These are phyloP conservation scores for Penicillium capsulatum DNA, from an alignment of 2,329 filamentous ascomycete genomes.

Conservation along the genomic window DNA sequence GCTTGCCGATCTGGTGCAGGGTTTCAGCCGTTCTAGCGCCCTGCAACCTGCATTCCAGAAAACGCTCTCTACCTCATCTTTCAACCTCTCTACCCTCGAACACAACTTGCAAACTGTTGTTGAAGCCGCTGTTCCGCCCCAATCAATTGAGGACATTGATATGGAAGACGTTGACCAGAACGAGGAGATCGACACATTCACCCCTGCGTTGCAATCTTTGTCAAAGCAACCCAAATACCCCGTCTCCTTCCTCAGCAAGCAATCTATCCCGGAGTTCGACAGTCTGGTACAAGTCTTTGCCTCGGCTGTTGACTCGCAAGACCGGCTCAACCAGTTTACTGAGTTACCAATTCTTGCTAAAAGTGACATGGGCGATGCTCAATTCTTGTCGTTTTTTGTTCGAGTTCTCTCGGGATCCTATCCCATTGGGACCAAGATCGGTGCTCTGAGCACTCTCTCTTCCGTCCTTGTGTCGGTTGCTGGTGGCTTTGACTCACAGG, in stretches of 20 bases:
- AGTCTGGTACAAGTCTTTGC: conserved; percentile 39
- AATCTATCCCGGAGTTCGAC: conserved; percentile 34
- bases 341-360: conserved; percentile 37
- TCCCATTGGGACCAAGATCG: conserved; percentile 63
- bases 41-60: conserved; percentile 61
- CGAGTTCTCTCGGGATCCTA: conserved; percentile 69
- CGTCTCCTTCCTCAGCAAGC: conserved; percentile 37
- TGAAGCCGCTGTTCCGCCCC: conserved; percentile 53
- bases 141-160: conserved; percentile 47
- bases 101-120: conserved; percentile 69
- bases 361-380: conserved; percentile 52
- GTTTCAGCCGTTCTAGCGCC: conserved; percentile 58
- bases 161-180: conserved; percentile 45
- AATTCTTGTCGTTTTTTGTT: conserved; percentile 72
- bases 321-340: conserved; percentile 34
- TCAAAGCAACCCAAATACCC: conserved; percentile 26
- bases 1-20: conserved; percentile 63
- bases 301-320: conserved; percentile 29
- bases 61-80: conserved; percentile 62
- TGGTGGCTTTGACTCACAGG: conserved; percentile 65
- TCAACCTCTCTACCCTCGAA: conserved; percentile 72
- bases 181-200: conserved; percentile 29
- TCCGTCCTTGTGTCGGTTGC: conserved; percentile 50
- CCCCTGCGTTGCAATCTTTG: conserved; percentile 33
- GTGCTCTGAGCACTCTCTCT: conserved; percentile 64